Conservation (phyloP, 352 stramenopile genomes). For the Globisporangium camurandrum region DNA sequence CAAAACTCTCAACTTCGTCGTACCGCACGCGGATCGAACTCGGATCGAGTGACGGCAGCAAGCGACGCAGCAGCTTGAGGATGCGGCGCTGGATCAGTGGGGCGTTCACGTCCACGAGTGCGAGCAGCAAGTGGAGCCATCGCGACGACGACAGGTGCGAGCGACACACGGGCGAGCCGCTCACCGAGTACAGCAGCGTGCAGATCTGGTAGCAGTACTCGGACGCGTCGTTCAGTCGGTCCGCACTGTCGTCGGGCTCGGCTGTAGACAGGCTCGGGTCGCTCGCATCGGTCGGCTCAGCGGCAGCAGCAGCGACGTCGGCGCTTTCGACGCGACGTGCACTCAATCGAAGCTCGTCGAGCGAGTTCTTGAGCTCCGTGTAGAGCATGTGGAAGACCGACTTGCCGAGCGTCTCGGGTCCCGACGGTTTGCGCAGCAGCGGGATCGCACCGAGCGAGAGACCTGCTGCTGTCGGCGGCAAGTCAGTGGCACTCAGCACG, state of each 20-base stretch:
- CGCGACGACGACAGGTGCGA: conserved; percentile 78
- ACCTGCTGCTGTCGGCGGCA: conserved; percentile 25
- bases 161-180: conserved; percentile 67
- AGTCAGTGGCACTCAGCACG: conserved; percentile 44
- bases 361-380: conserved; percentile 81
- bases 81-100: conserved; percentile 73
- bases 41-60: conserved; percentile 71
- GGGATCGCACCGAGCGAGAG: conserved; percentile 64
- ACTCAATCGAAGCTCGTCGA: conserved; percentile 60
- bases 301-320: conserved; percentile 13
- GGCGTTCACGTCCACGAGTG: conserved; percentile 66
- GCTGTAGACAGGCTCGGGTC: conserved; percentile 29
- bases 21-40: conserved; percentile 49
- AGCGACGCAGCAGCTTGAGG: conserved; percentile 71
- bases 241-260: conserved; percentile 26
- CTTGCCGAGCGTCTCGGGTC: conserved; percentile 82
- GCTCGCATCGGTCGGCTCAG: conserved; percentile 30
- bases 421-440: conserved; percentile 74
- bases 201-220: conserved; percentile 90
- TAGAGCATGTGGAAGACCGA: conserved; percentile 90
- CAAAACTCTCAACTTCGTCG: conserved; percentile 64
- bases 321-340: conserved; percentile 6
- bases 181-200: conserved; percentile 82
- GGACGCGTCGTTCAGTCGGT: conserved; percentile 41
- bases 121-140: conserved; percentile 77